A percentile compares a stretch with the other conserved stretches of the same genome.
phyloP scores from a whole-genome alignment of 306 rosid species.

The Vicia sativa region DNA sequence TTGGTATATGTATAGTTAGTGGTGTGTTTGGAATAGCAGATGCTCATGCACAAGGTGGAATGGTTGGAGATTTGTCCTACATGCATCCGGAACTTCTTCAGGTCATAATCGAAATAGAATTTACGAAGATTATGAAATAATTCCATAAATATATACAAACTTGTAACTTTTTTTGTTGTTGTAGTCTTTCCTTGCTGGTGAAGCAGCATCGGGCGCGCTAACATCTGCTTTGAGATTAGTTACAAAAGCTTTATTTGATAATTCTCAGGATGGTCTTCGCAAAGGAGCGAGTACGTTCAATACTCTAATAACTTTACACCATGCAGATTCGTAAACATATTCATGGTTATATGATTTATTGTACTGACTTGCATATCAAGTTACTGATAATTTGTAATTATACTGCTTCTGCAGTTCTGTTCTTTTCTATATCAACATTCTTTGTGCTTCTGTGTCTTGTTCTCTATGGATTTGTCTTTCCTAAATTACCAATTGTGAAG shows the following conservation, averaged over 20 bases:
- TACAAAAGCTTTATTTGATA: conserved; percentile 77
- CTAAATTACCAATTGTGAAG: conserved; percentile 78
- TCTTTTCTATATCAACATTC: conserved; percentile 58
- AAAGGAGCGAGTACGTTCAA: conserved; percentile 83
- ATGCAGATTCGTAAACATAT: no score
- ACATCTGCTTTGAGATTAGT: conserved; percentile 81
- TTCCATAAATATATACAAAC: neutral
- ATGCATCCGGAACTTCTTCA: conserved; percentile 81
- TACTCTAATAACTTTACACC: neutral
- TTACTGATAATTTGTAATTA: neutral
- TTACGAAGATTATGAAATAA: neutral
- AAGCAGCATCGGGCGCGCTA: conserved; percentile 84
- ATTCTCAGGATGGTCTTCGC: conserved; percentile 69
- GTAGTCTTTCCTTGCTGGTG: conserved; percentile 85
- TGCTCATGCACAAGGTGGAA: conserved; percentile 89
- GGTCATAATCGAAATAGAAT: conserved; percentile 40
- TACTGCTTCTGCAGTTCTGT: conserved; percentile 52
- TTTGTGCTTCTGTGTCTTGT: conserved; percentile 64
- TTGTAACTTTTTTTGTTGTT: conserved; percentile 9
- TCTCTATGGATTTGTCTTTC: conserved; percentile 67
- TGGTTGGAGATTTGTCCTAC: conserved; percentile 90
- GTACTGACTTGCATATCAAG: neutral
- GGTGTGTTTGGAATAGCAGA: conserved; percentile 87
- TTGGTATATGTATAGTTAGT: conserved; percentile 69
- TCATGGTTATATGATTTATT: no score